Base-by-base conservation (phyloP, 1,284 basidiomycete species). In the Naganishia cerealis region DNA sequence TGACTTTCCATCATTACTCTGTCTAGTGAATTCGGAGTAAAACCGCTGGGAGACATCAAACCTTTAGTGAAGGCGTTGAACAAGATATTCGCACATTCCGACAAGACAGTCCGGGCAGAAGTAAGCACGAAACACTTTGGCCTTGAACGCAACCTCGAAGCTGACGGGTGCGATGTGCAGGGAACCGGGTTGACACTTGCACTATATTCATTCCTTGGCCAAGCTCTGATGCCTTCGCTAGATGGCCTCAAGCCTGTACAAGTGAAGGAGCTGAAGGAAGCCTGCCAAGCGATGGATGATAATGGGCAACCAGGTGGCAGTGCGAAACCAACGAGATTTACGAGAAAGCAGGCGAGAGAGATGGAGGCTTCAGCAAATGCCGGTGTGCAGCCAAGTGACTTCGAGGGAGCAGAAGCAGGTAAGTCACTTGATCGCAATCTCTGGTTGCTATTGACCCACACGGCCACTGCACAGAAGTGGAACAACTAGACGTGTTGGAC, bases 211-310 rank as follows among this genome's bases (percentile, higher is more conserved):
- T 94, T 88, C 78, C 87, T 99, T 72, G 96, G 96, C 26, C 83
- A 90, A 1, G 90, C 88, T 0, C 89, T 99, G 70, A 88, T 93
- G 66, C 87, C 93, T 54, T 92, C 89, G 81, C 82, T 99, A 12
- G 83, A 87, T n/a, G 91, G 96, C 72, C 85, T 99, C 71, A 99
- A 99, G 79, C 93, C 96, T 0, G 94, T 99, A n/a, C 96, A 99
- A 80, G 88, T 94, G 53, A 94, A 97, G 78, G 96, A 99, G 76
- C 81, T 99, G 70, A 92, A 92, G 74, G 94, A 96, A 76, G 85
- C 87, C 0, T 99, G 97, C 75, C 91, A 91, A 71, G 82, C 79
- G 38, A 84, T 95, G 83, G 93, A 96, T 75, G 87, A 86, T 58
- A 87, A 89, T 40, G 90, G 89, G 1, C 89, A 88, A 72, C 91